Percentiles rank a stretch among this genome's conserved stretches.
Evolutionary conservation across 345 rosid species (phyloP).

Genomic region (Leavenworthia alabamica): DNA sequence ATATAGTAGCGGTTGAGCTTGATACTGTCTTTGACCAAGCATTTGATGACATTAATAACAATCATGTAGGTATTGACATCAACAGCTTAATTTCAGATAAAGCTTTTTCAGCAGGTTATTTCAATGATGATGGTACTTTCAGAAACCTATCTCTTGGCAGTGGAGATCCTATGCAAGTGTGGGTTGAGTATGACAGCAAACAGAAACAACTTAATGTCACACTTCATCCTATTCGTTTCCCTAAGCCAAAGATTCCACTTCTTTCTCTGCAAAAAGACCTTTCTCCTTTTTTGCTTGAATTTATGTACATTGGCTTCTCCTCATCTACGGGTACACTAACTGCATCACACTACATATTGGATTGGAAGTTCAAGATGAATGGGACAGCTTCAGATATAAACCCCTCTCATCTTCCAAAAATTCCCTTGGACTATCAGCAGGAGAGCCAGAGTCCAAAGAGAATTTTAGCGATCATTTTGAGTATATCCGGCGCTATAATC

Average conservation of each 20-base stretch:
- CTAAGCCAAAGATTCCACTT: constrained; percentile 29
- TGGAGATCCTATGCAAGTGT: constrained; percentile 38
- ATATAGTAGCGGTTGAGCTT: constrained; percentile 41
- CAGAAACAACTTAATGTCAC: constrained; percentile 37
- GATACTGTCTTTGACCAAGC: constrained; percentile 9
- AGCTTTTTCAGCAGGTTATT: constrained; percentile 34
- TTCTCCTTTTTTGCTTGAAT: constrained; percentile 30
- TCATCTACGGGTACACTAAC: background rate
- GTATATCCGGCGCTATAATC: background rate
- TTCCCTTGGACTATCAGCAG: background rate
- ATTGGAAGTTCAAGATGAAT: constrained; percentile 31
- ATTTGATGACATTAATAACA: background rate
- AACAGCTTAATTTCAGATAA: constrained; percentile 29
- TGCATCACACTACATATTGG: constrained; percentile 12
- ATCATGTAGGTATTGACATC: constrained; percentile 51
- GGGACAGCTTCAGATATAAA: constrained; percentile 31
- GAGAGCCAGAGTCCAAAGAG: background rate
- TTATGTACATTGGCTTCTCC: constrained; percentile 27
- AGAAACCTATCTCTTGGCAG: constrained; percentile 18
- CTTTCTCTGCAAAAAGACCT: constrained; percentile 23
- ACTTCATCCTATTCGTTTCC: constrained; percentile 28
- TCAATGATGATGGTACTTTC: constrained; percentile 9
- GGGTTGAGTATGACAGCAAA: constrained; percentile 47
- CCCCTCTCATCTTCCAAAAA: background rate
- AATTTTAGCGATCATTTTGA: background rate